A percentile compares a stretch with the other conserved stretches of the same genome.
Evolutionary conservation across 805 yeast genomes (phyloP).

Genomic region (Pichia californica): DNA sequence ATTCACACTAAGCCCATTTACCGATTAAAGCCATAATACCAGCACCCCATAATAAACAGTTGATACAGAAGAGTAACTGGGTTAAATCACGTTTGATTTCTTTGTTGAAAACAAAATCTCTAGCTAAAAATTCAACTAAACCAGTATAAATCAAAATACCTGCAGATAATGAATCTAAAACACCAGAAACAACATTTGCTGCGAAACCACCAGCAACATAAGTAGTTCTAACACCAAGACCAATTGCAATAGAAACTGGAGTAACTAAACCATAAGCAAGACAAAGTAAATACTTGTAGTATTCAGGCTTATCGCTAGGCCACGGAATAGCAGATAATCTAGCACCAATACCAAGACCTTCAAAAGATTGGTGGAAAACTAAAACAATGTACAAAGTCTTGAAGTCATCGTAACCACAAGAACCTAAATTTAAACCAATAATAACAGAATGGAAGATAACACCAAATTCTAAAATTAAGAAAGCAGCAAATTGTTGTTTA

Average conservation of each 20-base stretch:
- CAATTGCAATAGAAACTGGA: constrained; percentile 69
- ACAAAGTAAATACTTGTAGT: constrained; percentile 42
- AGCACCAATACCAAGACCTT: constrained; percentile 77
- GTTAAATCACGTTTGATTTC: constrained; percentile 47
- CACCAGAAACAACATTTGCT: constrained; percentile 58
- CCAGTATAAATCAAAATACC: constrained; percentile 73
- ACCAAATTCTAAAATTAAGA: constrained; percentile 53
- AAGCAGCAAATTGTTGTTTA: constrained; percentile 14
- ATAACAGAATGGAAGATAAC: constrained; percentile 74
- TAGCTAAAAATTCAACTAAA: constrained; percentile 68
- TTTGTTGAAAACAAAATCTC: constrained; percentile 57
- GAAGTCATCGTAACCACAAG: constrained; percentile 61
- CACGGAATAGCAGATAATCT: constrained; percentile 51
- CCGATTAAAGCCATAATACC: constrained; percentile 70
- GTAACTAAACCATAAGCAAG: constrained; percentile 49
- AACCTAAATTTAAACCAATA: constrained; percentile 67
- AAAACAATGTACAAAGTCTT: constrained; percentile 56
- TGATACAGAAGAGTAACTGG: constrained; percentile 41
- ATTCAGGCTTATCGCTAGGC: constrained; percentile 25
- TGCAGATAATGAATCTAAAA: constrained; percentile 64
- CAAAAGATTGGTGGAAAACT: constrained; percentile 71
- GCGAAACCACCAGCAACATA: constrained; percentile 49
- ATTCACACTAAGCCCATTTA: constrained; percentile 67
- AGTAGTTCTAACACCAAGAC: constrained; percentile 60
- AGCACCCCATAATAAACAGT: constrained; percentile 49